These are phyloP conservation scores for Delitschia confertaspora DNA, from an alignment of 495 filamentous ascomycete genomes.

Conservation along the genomic window DNA sequence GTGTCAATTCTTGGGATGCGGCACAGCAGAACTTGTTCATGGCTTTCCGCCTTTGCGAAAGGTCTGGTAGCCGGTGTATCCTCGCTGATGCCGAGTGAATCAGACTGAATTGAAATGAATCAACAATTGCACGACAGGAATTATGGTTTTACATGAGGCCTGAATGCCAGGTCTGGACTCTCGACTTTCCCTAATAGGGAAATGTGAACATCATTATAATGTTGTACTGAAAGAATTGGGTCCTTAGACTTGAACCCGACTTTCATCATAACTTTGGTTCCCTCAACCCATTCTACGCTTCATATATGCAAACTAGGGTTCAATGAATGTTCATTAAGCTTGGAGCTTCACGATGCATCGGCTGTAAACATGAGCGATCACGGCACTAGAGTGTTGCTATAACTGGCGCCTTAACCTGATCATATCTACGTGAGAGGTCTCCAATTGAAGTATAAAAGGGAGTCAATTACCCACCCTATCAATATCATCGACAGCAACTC, in stretches of 20 bases:
- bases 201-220: too few species aligned
- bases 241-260: too few species aligned
- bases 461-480: slow-evolving; percentile 1
- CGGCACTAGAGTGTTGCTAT: background rate
- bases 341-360: too few species aligned
- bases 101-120: slow-evolving; percentile 1
- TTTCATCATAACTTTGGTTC: background rate
- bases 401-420: background rate
- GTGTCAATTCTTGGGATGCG: slow-evolving; percentile 1
- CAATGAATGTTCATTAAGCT: slow-evolving; percentile 1
- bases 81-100: background rate
- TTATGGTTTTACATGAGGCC: background rate
- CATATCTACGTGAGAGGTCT: background rate
- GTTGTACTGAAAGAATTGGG: too few species aligned
- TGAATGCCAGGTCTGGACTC: too few species aligned
- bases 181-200: too few species aligned
- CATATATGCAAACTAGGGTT: slow-evolving; percentile 7
- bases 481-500: slow-evolving; percentile 9
- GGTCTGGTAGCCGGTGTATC: background rate
- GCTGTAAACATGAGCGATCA: too few species aligned
- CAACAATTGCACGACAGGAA: slow-evolving; percentile 1
- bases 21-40: background rate
- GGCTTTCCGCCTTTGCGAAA: background rate
- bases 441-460: slow-evolving; percentile 13
- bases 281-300: slow-evolving; percentile 6